Evolutionary conservation across 768 basidiomycete species (phyloP), one percentile per base, ranked within the genome.

Genomic region (Tylopilus sp.): DNA sequence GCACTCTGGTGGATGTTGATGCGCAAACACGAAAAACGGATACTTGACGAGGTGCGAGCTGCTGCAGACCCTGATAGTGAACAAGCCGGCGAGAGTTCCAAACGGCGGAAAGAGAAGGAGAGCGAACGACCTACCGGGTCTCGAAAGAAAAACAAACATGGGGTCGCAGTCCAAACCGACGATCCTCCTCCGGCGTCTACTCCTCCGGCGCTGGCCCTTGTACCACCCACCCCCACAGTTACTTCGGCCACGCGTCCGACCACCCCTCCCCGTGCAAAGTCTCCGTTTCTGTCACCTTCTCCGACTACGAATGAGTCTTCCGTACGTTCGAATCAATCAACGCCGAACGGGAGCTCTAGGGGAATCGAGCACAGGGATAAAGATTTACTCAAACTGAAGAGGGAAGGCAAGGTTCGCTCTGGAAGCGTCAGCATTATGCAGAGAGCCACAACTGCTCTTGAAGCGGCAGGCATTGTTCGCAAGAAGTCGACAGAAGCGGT

Each of bases 1-100:
- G 92, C 95, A 1, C 72, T 92, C 9, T 99, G 95, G 95, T 99
- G 97, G 97, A 91, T 96, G 81, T 74, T 98, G 45, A 87, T 85
- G 68, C 82, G 85, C 67, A 94, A 85, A 62, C 81, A 84, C 19
- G 93, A 79, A 82, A 75, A 83, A 58, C 80, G 77, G 41, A 76
- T 75, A 11, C 25, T 77, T 21, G 75, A 73, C 40, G 76, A 78
- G 36, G 71, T 54, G 48, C 56, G 59, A 40, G 40, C 57, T 24
- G 28, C 50, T 29, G 47, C 56, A 7, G 67, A 67, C 34, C 57
- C 53, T 44, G 50, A 52, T 28, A 46, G 47, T 43, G 60, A 62
- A 56, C 54, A 57, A 50, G 45, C 41, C n/a, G 53, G 10, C 19
- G 60, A 63, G 53, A 33, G 49, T 48, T 71, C 56, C 50, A 63